Evolutionary conservation across 495 filamentous ascomycete genomes (phyloP).

Genomic region (Penicillium canescens): DNA sequence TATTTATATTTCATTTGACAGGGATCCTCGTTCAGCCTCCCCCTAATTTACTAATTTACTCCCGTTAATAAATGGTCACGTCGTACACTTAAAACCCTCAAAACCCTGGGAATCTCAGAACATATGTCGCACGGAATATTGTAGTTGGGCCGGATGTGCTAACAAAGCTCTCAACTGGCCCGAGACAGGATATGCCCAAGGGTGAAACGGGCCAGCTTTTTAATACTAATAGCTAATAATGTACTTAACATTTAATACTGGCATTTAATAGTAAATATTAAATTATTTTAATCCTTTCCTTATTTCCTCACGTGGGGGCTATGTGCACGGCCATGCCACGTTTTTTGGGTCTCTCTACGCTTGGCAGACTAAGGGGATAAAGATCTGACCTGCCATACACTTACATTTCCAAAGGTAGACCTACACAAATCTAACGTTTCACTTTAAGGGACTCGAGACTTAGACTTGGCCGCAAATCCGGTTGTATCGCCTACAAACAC

Average conservation of each 20-base stretch:
- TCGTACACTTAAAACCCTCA: too few relatives aligned
- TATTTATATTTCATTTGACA: background rate
- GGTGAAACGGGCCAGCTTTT: constrained; percentile 11
- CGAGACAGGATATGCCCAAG: constrained; percentile 17
- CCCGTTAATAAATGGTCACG: too few relatives aligned
- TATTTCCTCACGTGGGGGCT: constrained; percentile 19
- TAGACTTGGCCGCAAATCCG: background rate
- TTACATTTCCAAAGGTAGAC: background rate
- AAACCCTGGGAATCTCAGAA: constrained; percentile 3
- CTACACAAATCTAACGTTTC: background rate
- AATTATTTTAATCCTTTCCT: constrained; percentile 6
- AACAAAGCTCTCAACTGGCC: constrained; percentile 20
- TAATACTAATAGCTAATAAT: too few relatives aligned
- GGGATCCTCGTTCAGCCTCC: constrained; percentile 8
- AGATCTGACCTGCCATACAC: constrained; percentile 24
- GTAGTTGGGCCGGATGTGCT: constrained; percentile 9
- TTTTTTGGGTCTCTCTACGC: constrained; percentile 10
- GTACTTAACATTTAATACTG: too few relatives aligned
- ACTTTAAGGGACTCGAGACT: background rate
- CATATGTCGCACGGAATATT: constrained; percentile 8
- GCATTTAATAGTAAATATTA: background rate
- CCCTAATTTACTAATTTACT: too few relatives aligned
- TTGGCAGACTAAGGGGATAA: constrained; percentile 35
- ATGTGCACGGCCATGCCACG: constrained; percentile 11
- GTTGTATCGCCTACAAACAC: constrained; percentile 17